Percentiles rank a stretch among this genome's conserved stretches.
Conservation (phyloP, 2,329 filamentous ascomycete species). For the Ophioceras dolichostomum region DNA sequence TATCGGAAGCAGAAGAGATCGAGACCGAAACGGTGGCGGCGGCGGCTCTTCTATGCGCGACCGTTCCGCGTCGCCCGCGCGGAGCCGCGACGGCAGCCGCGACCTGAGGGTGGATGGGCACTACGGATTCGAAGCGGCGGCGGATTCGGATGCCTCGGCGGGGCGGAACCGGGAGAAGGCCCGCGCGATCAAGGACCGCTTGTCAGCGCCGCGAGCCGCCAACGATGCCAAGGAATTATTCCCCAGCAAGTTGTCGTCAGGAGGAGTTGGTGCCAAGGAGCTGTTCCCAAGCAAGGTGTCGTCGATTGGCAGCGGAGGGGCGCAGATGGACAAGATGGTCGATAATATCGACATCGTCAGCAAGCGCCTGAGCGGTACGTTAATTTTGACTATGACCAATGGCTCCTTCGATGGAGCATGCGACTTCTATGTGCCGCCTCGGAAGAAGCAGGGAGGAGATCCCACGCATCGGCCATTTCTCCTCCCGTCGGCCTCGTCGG, state of each 20-base stretch:
- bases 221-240: conserved; percentile 43
- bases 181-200: conserved; percentile 30
- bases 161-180: conserved; percentile 29
- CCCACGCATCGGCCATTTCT: too few relatives aligned
- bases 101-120: conserved; percentile 18
- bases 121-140: conserved; percentile 15
- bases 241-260: conserved; percentile 26
- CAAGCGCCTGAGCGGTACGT: conserved; percentile 11
- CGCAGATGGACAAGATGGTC: conserved; percentile 22
- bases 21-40: conserved; percentile 22
- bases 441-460: too few relatives aligned
- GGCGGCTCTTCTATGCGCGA: conserved; percentile 17
- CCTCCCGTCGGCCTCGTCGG: too few relatives aligned
- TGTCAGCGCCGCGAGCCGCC: conserved; percentile 18
- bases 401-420: too few relatives aligned
- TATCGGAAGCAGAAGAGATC: conserved; percentile 9
- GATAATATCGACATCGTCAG: conserved; percentile 13
- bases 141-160: conserved; percentile 10
- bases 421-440: too few relatives aligned
- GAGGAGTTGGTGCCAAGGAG: conserved; percentile 37
- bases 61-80: conserved; percentile 39
- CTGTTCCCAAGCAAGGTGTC: conserved; percentile 40
- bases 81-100: conserved; percentile 26
- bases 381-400: conserved; percentile 2
- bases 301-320: conserved; percentile 11